Evolutionary conservation across 1,284 basidiomycete species (phyloP).

Genomic region (Macrocybe sp.): DNA sequence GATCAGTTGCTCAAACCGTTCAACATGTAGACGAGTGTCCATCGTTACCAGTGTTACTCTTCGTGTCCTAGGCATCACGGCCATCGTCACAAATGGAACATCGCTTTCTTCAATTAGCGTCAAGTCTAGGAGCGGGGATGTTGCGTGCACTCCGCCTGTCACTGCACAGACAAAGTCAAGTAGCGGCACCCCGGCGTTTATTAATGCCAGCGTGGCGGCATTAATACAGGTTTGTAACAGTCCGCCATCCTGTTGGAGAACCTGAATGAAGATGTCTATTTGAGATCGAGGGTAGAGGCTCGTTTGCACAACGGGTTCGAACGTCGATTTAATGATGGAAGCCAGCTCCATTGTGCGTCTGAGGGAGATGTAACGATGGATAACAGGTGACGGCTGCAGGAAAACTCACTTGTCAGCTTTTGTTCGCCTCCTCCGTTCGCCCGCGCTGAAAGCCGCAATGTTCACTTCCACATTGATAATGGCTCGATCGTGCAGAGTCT

Average conservation of each 20-base stretch:
- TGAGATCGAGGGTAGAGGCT: slow-evolving; percentile 90
- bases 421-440: slow-evolving; percentile 70
- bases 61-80: slow-evolving; percentile 78
- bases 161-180: slow-evolving; percentile 88
- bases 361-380: slow-evolving; percentile 4
- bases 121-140: slow-evolving; percentile 81
- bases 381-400: not conserved
- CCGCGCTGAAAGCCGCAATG: slow-evolving; percentile 82
- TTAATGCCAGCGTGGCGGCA: slow-evolving; percentile 88
- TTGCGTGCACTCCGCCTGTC: slow-evolving; percentile 75
- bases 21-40: slow-evolving; percentile 93
- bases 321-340: slow-evolving; percentile 86
- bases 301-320: slow-evolving; percentile 92
- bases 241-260: slow-evolving; percentile 91
- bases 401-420: slow-evolving; percentile 82
- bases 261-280: slow-evolving; percentile 91
- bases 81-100: slow-evolving; percentile 84
- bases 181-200: slow-evolving; percentile 88
- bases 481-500: slow-evolving; percentile 78
- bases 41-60: slow-evolving; percentile 87
- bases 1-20: slow-evolving; percentile 89
- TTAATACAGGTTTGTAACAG: slow-evolving; percentile 94
- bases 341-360: slow-evolving; percentile 90
- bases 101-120: slow-evolving; percentile 88
- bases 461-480: slow-evolving; percentile 83